Evolutionary conservation across 805 yeast species (phyloP).

Genomic region (Kodamaea hsintzibuensis): DNA sequence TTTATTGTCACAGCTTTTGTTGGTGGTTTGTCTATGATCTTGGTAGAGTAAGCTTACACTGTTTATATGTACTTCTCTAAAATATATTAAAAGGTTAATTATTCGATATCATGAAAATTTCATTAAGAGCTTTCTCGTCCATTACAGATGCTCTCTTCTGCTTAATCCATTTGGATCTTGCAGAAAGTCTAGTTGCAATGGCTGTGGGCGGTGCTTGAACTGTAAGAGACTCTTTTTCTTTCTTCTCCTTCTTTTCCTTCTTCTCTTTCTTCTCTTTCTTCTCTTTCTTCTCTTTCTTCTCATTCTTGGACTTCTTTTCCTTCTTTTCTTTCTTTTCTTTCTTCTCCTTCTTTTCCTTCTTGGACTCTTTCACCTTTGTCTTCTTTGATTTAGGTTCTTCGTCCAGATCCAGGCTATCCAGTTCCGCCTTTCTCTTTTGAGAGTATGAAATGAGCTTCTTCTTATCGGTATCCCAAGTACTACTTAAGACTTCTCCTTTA

Average conservation of each 20-base stretch:
- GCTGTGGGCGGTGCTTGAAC: constrained; percentile 25
- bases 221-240: constrained; percentile 11
- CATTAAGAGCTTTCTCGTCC: constrained; percentile 87
- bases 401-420: constrained; percentile 10
- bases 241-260: constrained; percentile 14
- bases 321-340: constrained; percentile 22
- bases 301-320: constrained; percentile 25
- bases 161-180: constrained; percentile 82
- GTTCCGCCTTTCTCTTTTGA: constrained; percentile 17
- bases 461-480: constrained; percentile 76
- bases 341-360: constrained; percentile 21
- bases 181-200: constrained; percentile 43
- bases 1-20: constrained; percentile 38
- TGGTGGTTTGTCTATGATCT: constrained; percentile 45
- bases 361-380: constrained; percentile 23
- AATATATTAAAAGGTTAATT: constrained; percentile 3
- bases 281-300: constrained; percentile 29
- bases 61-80: not conserved
- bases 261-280: constrained; percentile 15
- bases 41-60: constrained; percentile 15
- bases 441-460: constrained; percentile 20
- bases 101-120: constrained; percentile 83
- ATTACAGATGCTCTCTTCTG: constrained; percentile 90
- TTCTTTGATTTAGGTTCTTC: constrained; percentile 23
- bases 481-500: constrained; percentile 76